Evolutionary conservation across 768 basidiomycete genomes (phyloP).

Genomic region (Ramaria rubella): DNA sequence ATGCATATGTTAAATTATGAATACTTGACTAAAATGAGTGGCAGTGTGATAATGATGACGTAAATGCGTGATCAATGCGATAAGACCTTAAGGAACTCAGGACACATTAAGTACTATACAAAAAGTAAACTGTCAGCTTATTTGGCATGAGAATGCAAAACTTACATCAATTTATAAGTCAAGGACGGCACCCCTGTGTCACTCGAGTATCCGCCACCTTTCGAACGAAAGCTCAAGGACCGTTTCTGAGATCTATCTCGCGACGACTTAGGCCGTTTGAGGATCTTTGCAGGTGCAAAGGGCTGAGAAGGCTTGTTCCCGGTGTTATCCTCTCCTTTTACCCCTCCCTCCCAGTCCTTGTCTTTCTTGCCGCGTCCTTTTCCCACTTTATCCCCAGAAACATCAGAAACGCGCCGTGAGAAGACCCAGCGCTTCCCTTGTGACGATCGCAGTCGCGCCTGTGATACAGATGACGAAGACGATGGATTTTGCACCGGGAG

Average conservation of each 20-base stretch:
- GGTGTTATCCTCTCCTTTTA: not conserved
- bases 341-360: not conserved
- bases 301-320: not conserved
- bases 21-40: too few relatives aligned
- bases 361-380: not conserved
- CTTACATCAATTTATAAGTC: slow-evolving; percentile 7
- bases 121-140: too few relatives aligned
- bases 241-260: not conserved
- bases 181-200: slow-evolving; percentile 9
- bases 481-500: not conserved
- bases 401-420: not conserved
- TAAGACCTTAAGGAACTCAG: too few relatives aligned
- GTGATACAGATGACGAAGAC: not conserved
- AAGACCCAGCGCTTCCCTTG: slow-evolving; percentile 1
- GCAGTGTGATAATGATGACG: too few relatives aligned
- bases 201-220: slow-evolving; percentile 4
- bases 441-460: not conserved
- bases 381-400: not conserved
- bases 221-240: not conserved
- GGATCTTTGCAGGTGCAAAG: not conserved
- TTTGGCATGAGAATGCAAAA: too few relatives aligned
- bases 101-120: too few relatives aligned
- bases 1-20: too few relatives aligned
- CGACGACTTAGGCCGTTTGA: not conserved
- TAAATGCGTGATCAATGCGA: too few relatives aligned